Evolutionary conservation across 345 rosid genomes (phyloP), one percentile per base, ranked within the genome.

Genomic region (Lumnitzera racemosa): DNA sequence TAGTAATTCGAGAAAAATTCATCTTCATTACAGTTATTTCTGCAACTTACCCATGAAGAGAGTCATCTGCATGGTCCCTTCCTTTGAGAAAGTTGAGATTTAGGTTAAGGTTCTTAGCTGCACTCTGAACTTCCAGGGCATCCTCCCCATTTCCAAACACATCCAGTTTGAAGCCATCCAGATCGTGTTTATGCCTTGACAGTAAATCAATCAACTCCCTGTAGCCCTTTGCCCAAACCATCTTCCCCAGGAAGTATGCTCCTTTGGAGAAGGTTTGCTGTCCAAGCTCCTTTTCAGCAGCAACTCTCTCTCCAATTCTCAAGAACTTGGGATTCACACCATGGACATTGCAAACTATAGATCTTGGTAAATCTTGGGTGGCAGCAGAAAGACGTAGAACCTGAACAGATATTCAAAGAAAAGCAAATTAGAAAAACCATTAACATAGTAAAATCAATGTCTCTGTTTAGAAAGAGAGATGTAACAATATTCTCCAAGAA

Each of bases 181-280:
- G 95, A 67, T 94, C 99, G 46, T 65, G 75, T 65, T 86, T 86
- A 76, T 84, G 90, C 73, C 75, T 86, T 54, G 87, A 78, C 58
- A 94, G 72, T 67, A 94, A 79, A 82, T 94, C 91, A 63, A 94
- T 84, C 71, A 94, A 72, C 72, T 94, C 99, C 61, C 75, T 79
- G 81, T 94, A 94, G 62, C 99, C 99, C 80, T 94, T 94, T 66
- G 99, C 99, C 99, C 99, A 94, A 53, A 94, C 96, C 97, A 94
- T 83, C 79, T 94, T 94, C 47, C 97, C 99, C 55, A 94, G 76
- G 69, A 94, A 94, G 70, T 94, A 94, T 47, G 97, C 99, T 59
- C 95, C 99, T 73, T 94, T 90, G 46, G 96, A 90, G 74, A 94
- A 90, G 58, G 96, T 85, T 78, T 84, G 83, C 79, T 88, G 89